phyloP scores from a whole-genome alignment of 169 alveolate genomes.

The Plasmodium falciparum region DNA sequence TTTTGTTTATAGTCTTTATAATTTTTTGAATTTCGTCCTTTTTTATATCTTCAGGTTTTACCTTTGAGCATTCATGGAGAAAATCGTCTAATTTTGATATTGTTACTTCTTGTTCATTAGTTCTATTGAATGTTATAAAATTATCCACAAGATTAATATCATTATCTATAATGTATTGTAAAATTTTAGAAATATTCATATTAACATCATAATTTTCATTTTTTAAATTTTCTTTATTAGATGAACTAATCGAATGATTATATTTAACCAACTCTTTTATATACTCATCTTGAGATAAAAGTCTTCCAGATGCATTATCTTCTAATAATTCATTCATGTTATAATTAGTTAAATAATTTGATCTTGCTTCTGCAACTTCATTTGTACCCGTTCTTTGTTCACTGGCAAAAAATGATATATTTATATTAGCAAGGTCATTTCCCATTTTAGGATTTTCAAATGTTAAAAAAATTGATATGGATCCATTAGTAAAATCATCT shows the following conservation, averaged over 20 bases:
- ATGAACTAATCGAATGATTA: too few relatives aligned
- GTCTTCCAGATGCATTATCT: too few relatives aligned
- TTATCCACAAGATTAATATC: conserved; percentile 4
- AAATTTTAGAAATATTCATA: too few relatives aligned
- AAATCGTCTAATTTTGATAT: conserved; percentile 36
- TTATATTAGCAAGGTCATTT: not conserved
- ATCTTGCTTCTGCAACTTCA: not conserved
- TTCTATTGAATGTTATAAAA: conserved; percentile 31
- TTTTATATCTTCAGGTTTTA: not conserved
- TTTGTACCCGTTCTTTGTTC: not conserved
- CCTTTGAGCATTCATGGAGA: conserved; percentile 7
- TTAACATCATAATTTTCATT: too few relatives aligned
- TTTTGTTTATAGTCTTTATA: not conserved
- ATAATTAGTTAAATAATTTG: too few relatives aligned
- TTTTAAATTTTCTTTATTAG: too few relatives aligned
- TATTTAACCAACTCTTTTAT: too few relatives aligned
- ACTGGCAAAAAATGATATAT: conserved; percentile 12
- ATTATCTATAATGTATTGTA: not conserved
- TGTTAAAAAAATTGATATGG: conserved; percentile 12
- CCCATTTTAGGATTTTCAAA: conserved; percentile 11
- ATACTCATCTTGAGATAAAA: too few relatives aligned
- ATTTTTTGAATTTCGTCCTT: not conserved
- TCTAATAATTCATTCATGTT: too few relatives aligned
- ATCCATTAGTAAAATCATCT: conserved; percentile 22
- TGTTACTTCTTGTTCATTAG: not conserved